A percentile compares a stretch with the other conserved stretches of the same genome.
These are phyloP conservation scores for Monosporascus sp. DNA, from an alignment of 2,329 filamentous ascomycete genomes.

Conservation along the genomic window DNA sequence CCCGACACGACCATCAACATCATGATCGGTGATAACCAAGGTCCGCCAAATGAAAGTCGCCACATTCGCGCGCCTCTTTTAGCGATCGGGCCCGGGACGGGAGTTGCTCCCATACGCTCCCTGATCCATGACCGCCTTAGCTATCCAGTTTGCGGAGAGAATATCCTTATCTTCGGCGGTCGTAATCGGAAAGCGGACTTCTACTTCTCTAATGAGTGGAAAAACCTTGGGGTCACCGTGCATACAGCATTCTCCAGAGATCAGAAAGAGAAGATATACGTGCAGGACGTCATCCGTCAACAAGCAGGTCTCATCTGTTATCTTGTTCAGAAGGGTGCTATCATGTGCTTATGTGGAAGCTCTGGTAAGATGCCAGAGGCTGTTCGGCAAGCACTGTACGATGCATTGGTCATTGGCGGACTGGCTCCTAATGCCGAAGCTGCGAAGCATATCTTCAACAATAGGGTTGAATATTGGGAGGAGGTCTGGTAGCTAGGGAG, in stretches of 20 bases:
- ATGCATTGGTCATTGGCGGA: constrained; percentile 37
- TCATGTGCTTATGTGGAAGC: constrained; percentile 52
- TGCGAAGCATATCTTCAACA: constrained; percentile 32
- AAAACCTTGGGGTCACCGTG: constrained; percentile 43
- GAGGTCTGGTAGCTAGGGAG: constrained; percentile 52
- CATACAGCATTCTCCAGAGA: constrained; percentile 68
- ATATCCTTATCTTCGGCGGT: constrained; percentile 76
- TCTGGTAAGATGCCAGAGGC: constrained; percentile 54
- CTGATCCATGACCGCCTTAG: constrained; percentile 68
- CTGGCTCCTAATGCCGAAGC: constrained; percentile 28
- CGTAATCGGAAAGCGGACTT: constrained; percentile 71
- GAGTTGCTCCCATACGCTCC: constrained; percentile 76
- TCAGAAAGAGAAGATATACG: constrained; percentile 50
- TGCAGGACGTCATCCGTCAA: constrained; percentile 48
- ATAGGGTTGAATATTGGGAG: constrained; percentile 44
- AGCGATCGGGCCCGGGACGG: constrained; percentile 80
- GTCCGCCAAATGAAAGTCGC: constrained; percentile 16
- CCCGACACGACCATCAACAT: constrained; percentile 56
- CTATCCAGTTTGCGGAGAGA: constrained; percentile 11
- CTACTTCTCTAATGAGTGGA: constrained; percentile 78
- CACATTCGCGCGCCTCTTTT: constrained; percentile 51
- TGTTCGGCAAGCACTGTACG: constrained; percentile 46
- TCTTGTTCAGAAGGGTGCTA: constrained; percentile 34
- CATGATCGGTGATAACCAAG: constrained; percentile 43
- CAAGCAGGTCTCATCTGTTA: constrained; percentile 32